phyloP scores from a whole-genome alignment of 2,329 filamentous ascomycete species.

The Trichoderma polysporum region DNA sequence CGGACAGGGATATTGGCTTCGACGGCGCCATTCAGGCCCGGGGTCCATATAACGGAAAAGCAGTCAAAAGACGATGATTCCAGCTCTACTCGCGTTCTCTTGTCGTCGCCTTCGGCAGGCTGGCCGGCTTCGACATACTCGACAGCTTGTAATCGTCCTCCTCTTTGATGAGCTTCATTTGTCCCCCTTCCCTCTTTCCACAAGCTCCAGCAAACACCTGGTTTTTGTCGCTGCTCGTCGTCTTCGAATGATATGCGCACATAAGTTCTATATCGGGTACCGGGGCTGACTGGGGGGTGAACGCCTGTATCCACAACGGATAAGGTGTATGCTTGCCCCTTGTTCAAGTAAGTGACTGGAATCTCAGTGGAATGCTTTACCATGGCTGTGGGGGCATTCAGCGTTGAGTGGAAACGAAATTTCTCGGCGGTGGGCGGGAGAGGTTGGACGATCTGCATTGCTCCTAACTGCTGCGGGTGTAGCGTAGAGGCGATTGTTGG shows the following conservation, averaged over 20 bases:
- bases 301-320: slow-evolving; percentile 77
- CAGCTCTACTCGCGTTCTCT: slow-evolving; percentile 66
- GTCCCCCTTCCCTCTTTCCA: slow-evolving; percentile 98
- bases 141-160: slow-evolving; percentile 88
- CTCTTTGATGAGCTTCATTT: slow-evolving; percentile 90
- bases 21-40: slow-evolving; percentile 63
- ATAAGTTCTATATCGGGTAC: slow-evolving; percentile 80
- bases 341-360: slow-evolving; percentile 96
- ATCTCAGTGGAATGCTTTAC: slow-evolving; percentile 86
- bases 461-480: slow-evolving; percentile 50
- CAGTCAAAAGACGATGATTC: slow-evolving; percentile 86
- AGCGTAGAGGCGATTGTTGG: slow-evolving; percentile 60
- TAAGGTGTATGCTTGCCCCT: slow-evolving; percentile 90
- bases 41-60: slow-evolving; percentile 87
- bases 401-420: slow-evolving; percentile 85
- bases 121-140: slow-evolving; percentile 78
- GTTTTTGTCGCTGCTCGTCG: slow-evolving; percentile 83
- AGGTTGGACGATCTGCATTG: slow-evolving; percentile 45
- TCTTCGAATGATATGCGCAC: slow-evolving; percentile 97
- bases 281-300: slow-evolving; percentile 55
- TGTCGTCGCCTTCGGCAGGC: slow-evolving; percentile 61
- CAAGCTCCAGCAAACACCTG: slow-evolving; percentile 77
- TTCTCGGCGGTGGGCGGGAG: slow-evolving; percentile 61
- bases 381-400: slow-evolving; percentile 97
- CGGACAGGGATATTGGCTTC: slow-evolving; percentile 88